Evolutionary conservation across 805 yeast species (phyloP).

Genomic region (Limtongia smithiae): DNA sequence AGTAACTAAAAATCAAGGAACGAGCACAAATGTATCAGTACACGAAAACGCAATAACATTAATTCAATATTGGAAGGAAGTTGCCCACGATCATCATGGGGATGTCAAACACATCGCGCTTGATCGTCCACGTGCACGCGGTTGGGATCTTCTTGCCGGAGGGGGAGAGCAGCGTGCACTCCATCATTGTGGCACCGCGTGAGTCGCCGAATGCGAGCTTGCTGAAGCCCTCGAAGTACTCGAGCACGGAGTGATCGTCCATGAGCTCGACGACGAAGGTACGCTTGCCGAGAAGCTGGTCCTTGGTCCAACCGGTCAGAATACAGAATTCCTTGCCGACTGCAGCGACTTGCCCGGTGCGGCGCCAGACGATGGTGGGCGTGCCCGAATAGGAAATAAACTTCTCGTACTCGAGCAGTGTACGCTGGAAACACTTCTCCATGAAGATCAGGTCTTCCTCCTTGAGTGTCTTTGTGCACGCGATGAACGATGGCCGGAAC

Average conservation of each 20-base stretch:
- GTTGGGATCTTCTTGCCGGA: slow-evolving; percentile 52
- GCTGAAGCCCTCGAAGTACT: slow-evolving; percentile 81
- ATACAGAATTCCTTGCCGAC: slow-evolving; percentile 92
- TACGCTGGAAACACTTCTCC: slow-evolving; percentile 94
- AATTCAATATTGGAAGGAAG: slow-evolving; percentile 66
- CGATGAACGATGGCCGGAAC: slow-evolving; percentile 88
- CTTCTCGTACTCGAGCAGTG: slow-evolving; percentile 81
- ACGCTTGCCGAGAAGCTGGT: slow-evolving; percentile 59
- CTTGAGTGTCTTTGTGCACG: slow-evolving; percentile 81
- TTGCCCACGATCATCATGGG: slow-evolving; percentile 97
- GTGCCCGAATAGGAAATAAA: slow-evolving; percentile 83
- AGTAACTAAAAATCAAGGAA: neutral
- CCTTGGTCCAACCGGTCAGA: slow-evolving; percentile 83
- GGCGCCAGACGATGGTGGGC: slow-evolving; percentile 91
- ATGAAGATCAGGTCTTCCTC: slow-evolving; percentile 90
- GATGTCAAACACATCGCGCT: slow-evolving; percentile 91
- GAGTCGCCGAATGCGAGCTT: slow-evolving; percentile 88
- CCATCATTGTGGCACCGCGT: slow-evolving; percentile 81
- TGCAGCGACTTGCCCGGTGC: slow-evolving; percentile 92
- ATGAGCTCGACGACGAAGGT: slow-evolving; percentile 62
- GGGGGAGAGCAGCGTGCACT: slow-evolving; percentile 70
- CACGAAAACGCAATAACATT: neutral
- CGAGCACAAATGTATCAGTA: too few species aligned
- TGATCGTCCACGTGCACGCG: slow-evolving; percentile 86
- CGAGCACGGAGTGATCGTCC: slow-evolving; percentile 82